These are phyloP conservation scores for Paramecium caudatum DNA, from an alignment of 73 alveolate genomes.

Conservation along the genomic window DNA sequence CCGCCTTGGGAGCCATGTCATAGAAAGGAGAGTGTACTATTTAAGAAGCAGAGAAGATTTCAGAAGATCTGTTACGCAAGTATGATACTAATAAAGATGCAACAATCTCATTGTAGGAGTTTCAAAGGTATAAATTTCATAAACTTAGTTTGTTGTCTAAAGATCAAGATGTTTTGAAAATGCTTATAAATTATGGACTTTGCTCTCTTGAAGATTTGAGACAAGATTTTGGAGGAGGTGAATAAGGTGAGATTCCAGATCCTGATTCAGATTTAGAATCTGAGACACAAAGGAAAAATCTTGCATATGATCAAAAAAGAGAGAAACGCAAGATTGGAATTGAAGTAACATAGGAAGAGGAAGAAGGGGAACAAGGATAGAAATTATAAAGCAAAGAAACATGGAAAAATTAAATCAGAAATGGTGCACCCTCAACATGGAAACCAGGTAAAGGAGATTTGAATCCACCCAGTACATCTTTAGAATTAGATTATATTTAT, in stretches of 20 bases:
- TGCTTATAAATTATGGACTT: conserved; percentile 81
- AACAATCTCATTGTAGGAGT: conserved; percentile 92
- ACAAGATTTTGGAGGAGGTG: conserved; percentile 86
- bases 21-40: conserved; percentile 87
- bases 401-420: conserved; percentile 74
- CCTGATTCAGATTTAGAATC: conserved; percentile 87
- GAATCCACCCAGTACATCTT: conserved; percentile 93
- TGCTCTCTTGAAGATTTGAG: conserved; percentile 87
- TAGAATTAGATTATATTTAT: conserved; percentile 93
- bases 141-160: conserved; percentile 77
- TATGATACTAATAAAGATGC: conserved; percentile 96
- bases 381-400: neutral
- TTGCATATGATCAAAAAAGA: conserved; percentile 69
- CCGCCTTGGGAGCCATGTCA: conserved; percentile 86
- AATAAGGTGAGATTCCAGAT: conserved; percentile 81
- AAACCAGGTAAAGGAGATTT: conserved; percentile 91
- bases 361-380: conserved; percentile 17
- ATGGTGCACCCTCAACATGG: conserved; percentile 86
- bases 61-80: conserved; percentile 90
- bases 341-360: conserved; percentile 82
- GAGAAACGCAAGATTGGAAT: conserved; percentile 76
- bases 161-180: conserved; percentile 90
- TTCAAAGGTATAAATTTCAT: conserved; percentile 85
- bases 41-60: conserved; percentile 89
- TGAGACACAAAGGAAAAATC: conserved; percentile 74